Base-by-base conservation (phyloP, 129 eudicot species). In the Saussurea involucrata region DNA sequence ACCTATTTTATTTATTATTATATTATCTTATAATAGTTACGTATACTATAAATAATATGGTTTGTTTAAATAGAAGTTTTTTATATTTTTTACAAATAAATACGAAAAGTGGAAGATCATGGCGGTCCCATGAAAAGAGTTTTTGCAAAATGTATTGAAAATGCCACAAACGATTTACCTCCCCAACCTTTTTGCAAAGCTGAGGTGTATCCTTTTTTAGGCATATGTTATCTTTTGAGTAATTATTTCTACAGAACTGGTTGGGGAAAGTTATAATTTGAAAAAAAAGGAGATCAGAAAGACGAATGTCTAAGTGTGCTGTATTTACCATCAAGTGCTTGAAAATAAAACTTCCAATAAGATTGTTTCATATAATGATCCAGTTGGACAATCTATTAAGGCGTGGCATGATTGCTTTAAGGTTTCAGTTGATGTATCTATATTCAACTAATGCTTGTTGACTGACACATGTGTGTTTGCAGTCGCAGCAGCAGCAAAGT, bases 401-500 rank as follows among this genome's bases (percentile, higher is more conserved):
- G 49, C 4, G 3, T 40, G 13, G 4, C 13, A 40, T 63, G 34
- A 31, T 40, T 34, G 40, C 49, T 40, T 40, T 40, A 10, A 40
- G 10, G 21, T 34, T 66, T 66, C 42, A 36, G 10, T 69, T 53
- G 9, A 24, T 70, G 21, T 0, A 15, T 71, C 27, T 7, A 8
- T 3, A 44, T 72, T 6, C 13, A 42, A 44, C 2, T 28, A 44
- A 63, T 22, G 17, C 32, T 40, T 36, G 1, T 66, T 82, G 22
- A 46, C 80, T 88, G 83, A 33, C 75, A 79, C 8, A 36, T 6
- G 61, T 36, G 87, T 34, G 63, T 81, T 73, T 87, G 83, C 76
- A 87, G 82, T 82, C 88, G 78, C 96, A 86, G 76, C 96, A 85
- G 85, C 96, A 88, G 83, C 92, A 83, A 78, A 67, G 80, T 77